phyloP scores from a whole-genome alignment of 495 filamentous ascomycete genomes.

The Pseudotulostoma volvatum region DNA sequence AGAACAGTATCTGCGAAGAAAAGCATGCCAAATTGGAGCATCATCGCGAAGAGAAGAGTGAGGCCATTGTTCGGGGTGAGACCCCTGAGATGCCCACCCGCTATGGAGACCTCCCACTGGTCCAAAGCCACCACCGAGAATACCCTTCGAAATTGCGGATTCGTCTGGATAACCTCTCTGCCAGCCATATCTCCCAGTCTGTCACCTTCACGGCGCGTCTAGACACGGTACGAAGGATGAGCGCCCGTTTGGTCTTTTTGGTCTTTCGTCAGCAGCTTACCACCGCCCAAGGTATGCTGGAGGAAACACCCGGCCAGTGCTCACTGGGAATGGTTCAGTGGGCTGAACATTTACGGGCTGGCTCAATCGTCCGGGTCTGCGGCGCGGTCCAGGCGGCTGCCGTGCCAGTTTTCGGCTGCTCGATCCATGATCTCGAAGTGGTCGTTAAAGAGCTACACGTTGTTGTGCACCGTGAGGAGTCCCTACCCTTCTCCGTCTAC shows the following conservation, averaged over 20 bases:
- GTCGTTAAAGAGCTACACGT: constrained; percentile 34
- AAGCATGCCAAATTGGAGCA: constrained; percentile 32
- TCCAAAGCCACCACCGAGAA: constrained; percentile 26
- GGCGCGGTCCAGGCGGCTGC: constrained; percentile 46
- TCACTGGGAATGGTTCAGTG: constrained; percentile 46
- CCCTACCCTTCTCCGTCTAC: constrained; percentile 45
- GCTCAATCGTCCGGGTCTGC: constrained; percentile 48
- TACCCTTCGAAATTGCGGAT: constrained; percentile 25
- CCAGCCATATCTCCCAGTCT: constrained; percentile 46
- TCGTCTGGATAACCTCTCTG: constrained; percentile 34
- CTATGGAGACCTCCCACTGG: constrained; percentile 41
- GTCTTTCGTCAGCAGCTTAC: constrained; percentile 66
- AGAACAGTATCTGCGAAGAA: constrained; percentile 35
- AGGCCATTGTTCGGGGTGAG: constrained; percentile 26
- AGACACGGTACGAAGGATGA: constrained; percentile 70
- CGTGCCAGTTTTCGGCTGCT: constrained; percentile 38
- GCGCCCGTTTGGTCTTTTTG: constrained; percentile 77
- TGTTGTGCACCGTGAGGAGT: constrained; percentile 37
- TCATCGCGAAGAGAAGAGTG: constrained; percentile 26
- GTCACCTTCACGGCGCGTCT: constrained; percentile 66
- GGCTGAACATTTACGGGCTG: constrained; percentile 53
- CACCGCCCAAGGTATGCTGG: constrained; percentile 62
- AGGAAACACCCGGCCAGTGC: constrained; percentile 34
- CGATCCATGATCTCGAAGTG: constrained; percentile 39
- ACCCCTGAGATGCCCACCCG: constrained; percentile 38